These are phyloP conservation scores for Phanerodontia chrysosporium DNA, from an alignment of 768 basidiomycete genomes.

Conservation along the genomic window DNA sequence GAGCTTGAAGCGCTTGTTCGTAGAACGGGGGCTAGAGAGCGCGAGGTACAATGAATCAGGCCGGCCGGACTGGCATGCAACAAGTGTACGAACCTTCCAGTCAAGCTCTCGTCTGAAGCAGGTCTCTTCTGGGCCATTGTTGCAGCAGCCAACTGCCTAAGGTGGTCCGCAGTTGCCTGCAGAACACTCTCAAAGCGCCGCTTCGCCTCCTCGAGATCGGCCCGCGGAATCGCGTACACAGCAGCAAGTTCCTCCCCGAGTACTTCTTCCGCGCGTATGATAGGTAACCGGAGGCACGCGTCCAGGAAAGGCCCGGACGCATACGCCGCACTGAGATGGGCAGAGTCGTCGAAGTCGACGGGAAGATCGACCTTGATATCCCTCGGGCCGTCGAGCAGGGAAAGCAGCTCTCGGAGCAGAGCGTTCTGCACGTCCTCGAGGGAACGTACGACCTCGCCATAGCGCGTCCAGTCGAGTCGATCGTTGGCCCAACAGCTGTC, in stretches of 20 bases:
- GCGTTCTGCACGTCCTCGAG: constrained; percentile 7
- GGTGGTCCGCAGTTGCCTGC: constrained; percentile 8
- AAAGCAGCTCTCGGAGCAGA: neutral
- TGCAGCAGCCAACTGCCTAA: constrained; percentile 13
- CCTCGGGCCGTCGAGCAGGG: neutral
- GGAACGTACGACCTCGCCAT: constrained; percentile 14
- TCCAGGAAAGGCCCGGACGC: constrained; percentile 19
- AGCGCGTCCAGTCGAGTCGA: constrained; percentile 24
- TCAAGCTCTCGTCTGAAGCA: constrained; percentile 13
- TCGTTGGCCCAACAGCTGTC: constrained; percentile 23
- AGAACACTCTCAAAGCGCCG: constrained; percentile 11
- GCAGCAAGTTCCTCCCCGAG: constrained; percentile 6
- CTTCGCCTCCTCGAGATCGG: constrained; percentile 8
- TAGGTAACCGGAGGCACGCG: constrained; percentile 8
- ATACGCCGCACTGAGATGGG: constrained; percentile 12
- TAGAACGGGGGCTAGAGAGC: neutral
- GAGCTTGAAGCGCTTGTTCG: constrained; percentile 20
- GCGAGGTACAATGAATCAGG: neutral
- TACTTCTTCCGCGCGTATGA: constrained; percentile 12
- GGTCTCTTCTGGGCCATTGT: constrained; percentile 18
- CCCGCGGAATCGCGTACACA: constrained; percentile 5
- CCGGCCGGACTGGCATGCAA: neutral
- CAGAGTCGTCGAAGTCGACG: constrained; percentile 6
- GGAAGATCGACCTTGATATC: constrained; percentile 1
- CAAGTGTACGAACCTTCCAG: constrained; percentile 15